Evolutionary conservation across 108 stramenopile genomes (phyloP).

Genomic region (Thalassiosira profunda): DNA sequence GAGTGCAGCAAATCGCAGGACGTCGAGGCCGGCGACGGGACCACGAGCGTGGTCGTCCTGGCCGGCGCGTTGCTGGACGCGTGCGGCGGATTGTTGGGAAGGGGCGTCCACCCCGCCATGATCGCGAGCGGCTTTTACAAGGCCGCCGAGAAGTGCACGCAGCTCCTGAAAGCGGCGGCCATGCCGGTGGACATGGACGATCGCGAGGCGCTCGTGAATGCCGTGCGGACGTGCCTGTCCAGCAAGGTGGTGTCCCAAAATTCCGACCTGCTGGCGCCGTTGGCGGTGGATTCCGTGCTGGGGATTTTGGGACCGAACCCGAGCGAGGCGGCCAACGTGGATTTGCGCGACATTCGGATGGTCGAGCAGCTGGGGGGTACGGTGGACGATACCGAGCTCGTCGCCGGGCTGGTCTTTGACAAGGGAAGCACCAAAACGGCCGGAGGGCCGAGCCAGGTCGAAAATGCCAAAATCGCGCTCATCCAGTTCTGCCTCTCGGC

Average conservation of each 20-base stretch:
- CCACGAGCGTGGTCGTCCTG: conserved; percentile 96
- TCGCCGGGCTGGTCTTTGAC: conserved; percentile 94
- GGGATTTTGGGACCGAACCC: conserved; percentile 77
- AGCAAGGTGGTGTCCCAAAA: conserved; percentile 98
- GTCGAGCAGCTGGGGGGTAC: conserved; percentile 99
- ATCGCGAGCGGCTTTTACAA: conserved; percentile 93
- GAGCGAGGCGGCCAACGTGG: conserved; percentile 84
- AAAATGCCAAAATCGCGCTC: conserved; percentile 97
- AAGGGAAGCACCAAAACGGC: conserved; percentile 94
- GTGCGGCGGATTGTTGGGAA: conserved; percentile 78
- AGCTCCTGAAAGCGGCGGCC: conserved; percentile 65
- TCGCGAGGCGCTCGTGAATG: conserved; percentile 86
- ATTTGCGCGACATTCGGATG: conserved; percentile 96
- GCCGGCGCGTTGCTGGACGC: conserved; percentile 97
- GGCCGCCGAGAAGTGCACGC: conserved; percentile 71
- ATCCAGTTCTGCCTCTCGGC: conserved; percentile 98
- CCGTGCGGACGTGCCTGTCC: conserved; percentile 96
- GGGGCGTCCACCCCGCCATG: conserved; percentile 98
- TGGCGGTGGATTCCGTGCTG: conserved; percentile 98
- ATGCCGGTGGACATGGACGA: conserved; percentile 88
- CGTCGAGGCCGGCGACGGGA: conserved; percentile 98
- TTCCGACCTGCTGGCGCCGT: conserved; percentile 96
- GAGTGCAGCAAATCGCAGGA: conserved; percentile 98
- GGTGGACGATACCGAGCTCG: conserved; percentile 99
- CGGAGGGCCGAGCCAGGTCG: conserved; percentile 92